These are phyloP conservation scores for Globisporangium paddicum DNA, from an alignment of 352 stramenopile species.

Conservation along the genomic window DNA sequence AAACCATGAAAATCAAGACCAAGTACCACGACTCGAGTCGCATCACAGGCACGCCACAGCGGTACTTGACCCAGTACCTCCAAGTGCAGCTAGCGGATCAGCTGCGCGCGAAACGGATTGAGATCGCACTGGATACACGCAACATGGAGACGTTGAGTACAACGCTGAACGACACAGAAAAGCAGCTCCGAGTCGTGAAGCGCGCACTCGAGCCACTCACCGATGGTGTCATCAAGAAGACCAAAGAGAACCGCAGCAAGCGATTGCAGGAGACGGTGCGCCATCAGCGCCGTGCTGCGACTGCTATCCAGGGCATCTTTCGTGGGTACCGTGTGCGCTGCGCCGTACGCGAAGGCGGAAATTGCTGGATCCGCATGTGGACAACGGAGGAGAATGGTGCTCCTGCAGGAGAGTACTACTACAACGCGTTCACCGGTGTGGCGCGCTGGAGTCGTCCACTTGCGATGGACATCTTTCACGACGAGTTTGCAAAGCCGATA, in stretches of 20 bases:
- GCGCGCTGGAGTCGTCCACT: conserved; percentile 56
- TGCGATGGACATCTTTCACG: conserved; percentile 74
- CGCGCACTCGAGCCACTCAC: conserved; percentile 87
- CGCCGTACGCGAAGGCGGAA: conserved; percentile 61
- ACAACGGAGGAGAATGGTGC: conserved; percentile 15
- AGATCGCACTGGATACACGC: conserved; percentile 49
- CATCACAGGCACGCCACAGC: conserved; percentile 85
- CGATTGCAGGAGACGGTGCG: conserved; percentile 74
- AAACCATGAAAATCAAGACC: conserved; percentile 81
- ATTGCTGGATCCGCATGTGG: conserved; percentile 70
- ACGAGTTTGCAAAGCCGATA: conserved; percentile 44
- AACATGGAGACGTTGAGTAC: conserved; percentile 54
- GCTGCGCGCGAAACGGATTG: conserved; percentile 62
- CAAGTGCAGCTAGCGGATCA: conserved; percentile 88
- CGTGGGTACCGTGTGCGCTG: conserved; percentile 66
- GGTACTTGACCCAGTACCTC: conserved; percentile 92
- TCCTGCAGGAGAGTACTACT: conserved; percentile 52
- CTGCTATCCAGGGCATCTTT: conserved; percentile 78
- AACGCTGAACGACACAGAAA: conserved; percentile 56
- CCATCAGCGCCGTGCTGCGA: conserved; percentile 51
- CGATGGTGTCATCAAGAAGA: conserved; percentile 73
- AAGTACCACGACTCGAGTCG: conserved; percentile 84
- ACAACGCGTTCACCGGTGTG: conserved; percentile 76
- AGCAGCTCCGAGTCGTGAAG: conserved; percentile 58
- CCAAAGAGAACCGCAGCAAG: conserved; percentile 54